Evolutionary conservation across 495 filamentous ascomycete species (phyloP), one percentile per base, ranked within the genome.

Genomic region (Penicillium turbatum): DNA sequence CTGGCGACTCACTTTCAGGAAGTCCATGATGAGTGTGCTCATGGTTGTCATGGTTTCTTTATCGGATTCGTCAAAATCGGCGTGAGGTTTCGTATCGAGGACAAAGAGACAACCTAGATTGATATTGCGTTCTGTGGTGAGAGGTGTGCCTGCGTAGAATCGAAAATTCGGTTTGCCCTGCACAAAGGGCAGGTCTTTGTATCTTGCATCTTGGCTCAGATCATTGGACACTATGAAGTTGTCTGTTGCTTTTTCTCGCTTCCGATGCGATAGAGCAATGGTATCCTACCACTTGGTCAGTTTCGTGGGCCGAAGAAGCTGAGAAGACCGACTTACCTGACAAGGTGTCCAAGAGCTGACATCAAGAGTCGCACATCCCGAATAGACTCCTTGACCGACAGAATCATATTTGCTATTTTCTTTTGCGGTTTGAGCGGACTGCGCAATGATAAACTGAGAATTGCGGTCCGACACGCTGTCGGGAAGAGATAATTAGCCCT

Each of bases 51-150:
- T 56, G 6, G 64, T 67, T 17, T 69, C 67, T 49, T 64, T 69
- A 37, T 79, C 71, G 15, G 48, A 44, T 2, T 62, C 30, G 5
- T 50, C 61, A 16, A 79, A 54, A 2, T 61, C 60, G 30, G 64
- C 36, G 13, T 66, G 73, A 10, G 70, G 66, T 13, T 67, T 65
- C 0, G 63, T 67, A 62, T 90, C 86, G 0, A 88, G 65, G 9
- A 87, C 72, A 54, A 84, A 88, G 38, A 88, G 74, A 15, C 79
- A 83, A 13, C 87, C 87, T 50, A 91, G 86, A 26, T 84, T 83
- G 55, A 88, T 79, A 12, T 84, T 86, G 21, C 72, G 76, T 10
- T 80, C 82, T 0, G 85, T 88, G 2, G 84, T 78, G 15, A 91
- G 75, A 8, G 72, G 70, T 2, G 74, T 78, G 41, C 76, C 76